phyloP scores from a whole-genome alignment of 805 yeast genomes.

The Schwanniomyces vanrijiae region DNA sequence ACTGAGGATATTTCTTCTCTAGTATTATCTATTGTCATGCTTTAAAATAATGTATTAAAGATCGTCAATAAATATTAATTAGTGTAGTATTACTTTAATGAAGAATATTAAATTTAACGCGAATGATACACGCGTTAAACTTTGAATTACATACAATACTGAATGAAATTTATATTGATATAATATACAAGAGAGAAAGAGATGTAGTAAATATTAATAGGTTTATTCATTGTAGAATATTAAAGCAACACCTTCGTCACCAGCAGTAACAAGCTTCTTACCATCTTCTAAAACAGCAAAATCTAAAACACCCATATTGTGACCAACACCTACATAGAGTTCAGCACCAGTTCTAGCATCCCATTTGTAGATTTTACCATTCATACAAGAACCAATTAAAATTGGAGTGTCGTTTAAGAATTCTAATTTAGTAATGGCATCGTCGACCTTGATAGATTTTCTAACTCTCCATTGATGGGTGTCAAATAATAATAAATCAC shows the following conservation, averaged over 20 bases:
- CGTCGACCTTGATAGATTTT: constrained; percentile 65
- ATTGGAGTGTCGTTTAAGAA: constrained; percentile 61
- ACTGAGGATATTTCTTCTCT: neutral
- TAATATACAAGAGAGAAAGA: constrained; percentile 3
- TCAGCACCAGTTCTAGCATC: constrained; percentile 85
- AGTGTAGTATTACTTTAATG: no score
- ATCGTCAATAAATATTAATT: no score
- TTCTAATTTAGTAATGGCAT: constrained; percentile 77
- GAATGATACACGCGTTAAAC: neutral
- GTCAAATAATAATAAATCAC: constrained; percentile 81
- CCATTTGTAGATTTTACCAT: constrained; percentile 84
- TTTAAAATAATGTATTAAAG: neutral
- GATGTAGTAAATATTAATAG: neutral
- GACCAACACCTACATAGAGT: constrained; percentile 82
- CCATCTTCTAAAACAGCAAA: constrained; percentile 70
- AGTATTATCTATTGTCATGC: constrained; percentile 4
- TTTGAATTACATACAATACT: neutral
- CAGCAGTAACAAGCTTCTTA: constrained; percentile 79
- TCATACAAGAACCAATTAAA: constrained; percentile 74
- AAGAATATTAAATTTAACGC: neutral
- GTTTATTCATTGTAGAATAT: constrained; percentile 44
- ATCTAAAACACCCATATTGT: constrained; percentile 90
- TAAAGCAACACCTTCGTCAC: constrained; percentile 93
- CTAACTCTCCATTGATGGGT: constrained; percentile 85
- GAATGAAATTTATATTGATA: neutral